phyloP scores from a whole-genome alignment of 1,139 yeast genomes.

The Candida buenavistaensis region DNA sequence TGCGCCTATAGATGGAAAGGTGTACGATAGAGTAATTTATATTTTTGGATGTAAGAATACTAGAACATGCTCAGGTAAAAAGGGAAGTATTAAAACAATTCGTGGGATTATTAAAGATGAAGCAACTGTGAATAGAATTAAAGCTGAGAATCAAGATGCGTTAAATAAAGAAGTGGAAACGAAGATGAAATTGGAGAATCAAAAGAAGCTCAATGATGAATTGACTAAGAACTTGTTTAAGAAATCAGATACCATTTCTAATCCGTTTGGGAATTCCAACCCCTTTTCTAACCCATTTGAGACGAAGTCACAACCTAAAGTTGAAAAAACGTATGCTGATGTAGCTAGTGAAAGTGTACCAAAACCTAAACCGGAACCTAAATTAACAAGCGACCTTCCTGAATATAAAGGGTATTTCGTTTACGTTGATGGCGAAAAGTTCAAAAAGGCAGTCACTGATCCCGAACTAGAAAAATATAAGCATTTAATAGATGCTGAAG shows the following conservation, averaged over 20 bases:
- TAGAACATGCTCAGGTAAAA: slow-evolving; percentile 57
- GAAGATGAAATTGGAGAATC: slow-evolving; percentile 40
- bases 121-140: slow-evolving; percentile 38
- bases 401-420: slow-evolving; percentile 63
- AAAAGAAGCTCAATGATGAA: slow-evolving; percentile 43
- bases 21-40: slow-evolving; percentile 80
- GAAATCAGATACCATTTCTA: slow-evolving; percentile 18
- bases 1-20: slow-evolving; percentile 71
- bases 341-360: slow-evolving; percentile 21
- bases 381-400: slow-evolving; percentile 33
- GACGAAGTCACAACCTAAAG: too few species aligned
- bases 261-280: slow-evolving; percentile 35
- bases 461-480: slow-evolving; percentile 48
- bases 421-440: slow-evolving; percentile 66
- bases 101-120: slow-evolving; percentile 72
- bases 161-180: slow-evolving; percentile 39
- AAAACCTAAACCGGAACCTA: slow-evolving; percentile 9
- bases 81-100: slow-evolving; percentile 70
- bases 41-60: slow-evolving; percentile 71
- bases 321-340: slow-evolving; percentile 34
- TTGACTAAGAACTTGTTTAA: slow-evolving; percentile 46
- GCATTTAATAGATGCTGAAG: slow-evolving; percentile 48
- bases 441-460: slow-evolving; percentile 38
- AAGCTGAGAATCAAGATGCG: slow-evolving; percentile 36
- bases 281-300: slow-evolving; percentile 27